Percentiles rank a stretch among this genome's conserved stretches.
These are phyloP conservation scores for Tulasnella sp. DNA, from an alignment of 768 basidiomycete genomes.

Conservation along the genomic window DNA sequence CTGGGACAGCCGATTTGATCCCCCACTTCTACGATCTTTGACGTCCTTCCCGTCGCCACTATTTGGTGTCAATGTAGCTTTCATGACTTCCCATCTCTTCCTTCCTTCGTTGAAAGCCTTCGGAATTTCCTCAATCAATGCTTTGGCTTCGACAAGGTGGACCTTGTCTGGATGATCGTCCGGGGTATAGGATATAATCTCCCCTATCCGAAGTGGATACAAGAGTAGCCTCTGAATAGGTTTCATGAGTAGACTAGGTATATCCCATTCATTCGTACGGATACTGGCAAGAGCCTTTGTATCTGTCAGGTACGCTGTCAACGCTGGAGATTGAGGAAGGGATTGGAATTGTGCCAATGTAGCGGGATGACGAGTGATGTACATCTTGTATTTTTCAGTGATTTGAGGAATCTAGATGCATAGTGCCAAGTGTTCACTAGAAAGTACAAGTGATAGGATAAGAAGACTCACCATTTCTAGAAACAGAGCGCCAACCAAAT, in stretches of 20 bases:
- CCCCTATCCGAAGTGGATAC: slow-evolving; percentile 70
- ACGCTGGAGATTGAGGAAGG: slow-evolving; percentile 31
- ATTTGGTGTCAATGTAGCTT: slow-evolving; percentile 42
- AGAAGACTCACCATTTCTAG: slow-evolving; percentile 43
- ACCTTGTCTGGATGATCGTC: slow-evolving; percentile 52
- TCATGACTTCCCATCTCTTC: slow-evolving; percentile 62
- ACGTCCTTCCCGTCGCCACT: too few relatives aligned
- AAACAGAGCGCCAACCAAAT: slow-evolving; percentile 56
- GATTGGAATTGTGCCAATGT: slow-evolving; percentile 54
- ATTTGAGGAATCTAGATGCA: slow-evolving; percentile 48
- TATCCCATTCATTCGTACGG: slow-evolving; percentile 80
- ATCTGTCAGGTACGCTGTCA: slow-evolving; percentile 51
- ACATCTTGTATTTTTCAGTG: slow-evolving; percentile 59
- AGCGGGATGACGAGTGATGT: slow-evolving; percentile 65
- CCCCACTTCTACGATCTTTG: background rate
- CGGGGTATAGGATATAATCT: slow-evolving; percentile 57
- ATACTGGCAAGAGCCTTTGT: slow-evolving; percentile 54
- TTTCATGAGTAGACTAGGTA: slow-evolving; percentile 88
- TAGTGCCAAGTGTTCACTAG: slow-evolving; percentile 8
- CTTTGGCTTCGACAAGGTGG: slow-evolving; percentile 39
- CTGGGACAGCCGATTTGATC: background rate
- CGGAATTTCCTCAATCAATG: slow-evolving; percentile 57
- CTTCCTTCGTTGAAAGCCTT: slow-evolving; percentile 65
- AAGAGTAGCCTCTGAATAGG: slow-evolving; percentile 93
- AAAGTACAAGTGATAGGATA: slow-evolving; percentile 2